phyloP scores from a whole-genome alignment of 2,329 filamentous ascomycete genomes.

The Scortechinia acanthostroma region DNA sequence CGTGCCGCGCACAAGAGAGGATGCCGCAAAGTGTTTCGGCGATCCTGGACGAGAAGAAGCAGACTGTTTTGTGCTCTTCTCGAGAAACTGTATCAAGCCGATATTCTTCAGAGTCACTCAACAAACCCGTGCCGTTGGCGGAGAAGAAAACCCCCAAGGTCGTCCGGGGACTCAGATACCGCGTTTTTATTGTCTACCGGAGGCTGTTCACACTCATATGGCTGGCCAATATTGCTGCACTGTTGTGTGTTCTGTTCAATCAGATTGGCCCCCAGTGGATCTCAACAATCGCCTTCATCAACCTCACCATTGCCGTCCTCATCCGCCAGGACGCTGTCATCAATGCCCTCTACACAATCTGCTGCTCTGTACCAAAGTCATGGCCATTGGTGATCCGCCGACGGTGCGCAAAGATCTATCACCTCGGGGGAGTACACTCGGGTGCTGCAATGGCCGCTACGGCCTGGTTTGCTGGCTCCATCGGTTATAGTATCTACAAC shows the following conservation, averaged over 20 bases:
- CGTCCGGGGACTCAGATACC: no score
- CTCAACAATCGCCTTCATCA: constrained; percentile 28
- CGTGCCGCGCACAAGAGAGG: no score
- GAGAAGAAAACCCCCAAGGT: no score
- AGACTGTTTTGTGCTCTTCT: no score
- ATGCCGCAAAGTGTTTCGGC: no score
- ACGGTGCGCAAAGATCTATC: constrained; percentile 40
- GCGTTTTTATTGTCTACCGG: constrained; percentile 42
- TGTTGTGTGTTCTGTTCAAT: no score
- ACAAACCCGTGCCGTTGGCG: no score
- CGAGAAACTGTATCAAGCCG: no score
- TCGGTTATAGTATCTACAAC: no score
- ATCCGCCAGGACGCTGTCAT: constrained; percentile 44
- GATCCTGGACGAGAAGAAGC: no score
- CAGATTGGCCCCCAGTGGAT: no score
- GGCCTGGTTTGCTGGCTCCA: constrained; percentile 37
- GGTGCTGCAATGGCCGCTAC: constrained; percentile 38
- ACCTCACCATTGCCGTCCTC: constrained; percentile 34
- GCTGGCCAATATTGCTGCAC: constrained; percentile 38
- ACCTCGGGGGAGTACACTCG: constrained; percentile 41
- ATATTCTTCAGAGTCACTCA: no score
- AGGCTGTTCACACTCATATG: constrained; percentile 45
- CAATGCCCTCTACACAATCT: constrained; percentile 37
- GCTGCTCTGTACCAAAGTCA: constrained; percentile 33
- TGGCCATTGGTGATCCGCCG: constrained; percentile 36